Evolutionary conservation across 805 yeast genomes (phyloP).

Genomic region (Hanseniaspora osmophila): DNA sequence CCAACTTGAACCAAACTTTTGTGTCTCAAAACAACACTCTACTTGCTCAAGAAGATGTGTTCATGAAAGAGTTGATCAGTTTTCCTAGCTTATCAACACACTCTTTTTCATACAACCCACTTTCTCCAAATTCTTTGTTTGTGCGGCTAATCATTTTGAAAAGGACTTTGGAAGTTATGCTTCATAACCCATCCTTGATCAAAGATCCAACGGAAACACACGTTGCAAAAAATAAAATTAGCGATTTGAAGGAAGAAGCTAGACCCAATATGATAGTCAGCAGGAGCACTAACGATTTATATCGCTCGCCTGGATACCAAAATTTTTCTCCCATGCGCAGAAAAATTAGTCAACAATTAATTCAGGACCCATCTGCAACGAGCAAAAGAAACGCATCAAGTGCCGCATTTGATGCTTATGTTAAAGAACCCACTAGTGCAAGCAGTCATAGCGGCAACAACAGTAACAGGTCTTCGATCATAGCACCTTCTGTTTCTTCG

Average conservation of each 20-base stretch:
- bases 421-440: constrained; percentile 7
- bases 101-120: constrained; percentile 71
- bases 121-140: constrained; percentile 69
- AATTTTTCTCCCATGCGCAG: too few species aligned
- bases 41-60: constrained; percentile 12
- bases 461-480: not conserved
- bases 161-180: constrained; percentile 58
- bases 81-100: constrained; percentile 73
- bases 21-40: too few species aligned
- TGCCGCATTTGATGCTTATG: constrained; percentile 26
- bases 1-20: too few species aligned
- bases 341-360: too few species aligned
- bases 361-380: constrained; percentile 1
- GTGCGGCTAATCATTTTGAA: constrained; percentile 60
- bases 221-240: too few species aligned
- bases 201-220: constrained; percentile 7
- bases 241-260: not conserved
- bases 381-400: constrained; percentile 25
- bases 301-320: constrained; percentile 8
- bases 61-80: constrained; percentile 33
- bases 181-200: constrained; percentile 39
- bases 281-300: not conserved
- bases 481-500: not conserved
- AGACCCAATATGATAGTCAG: constrained; percentile 3
- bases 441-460: not conserved